phyloP scores from a whole-genome alignment of 2,329 filamentous ascomycete species.

The Tolypocladium sp. region DNA sequence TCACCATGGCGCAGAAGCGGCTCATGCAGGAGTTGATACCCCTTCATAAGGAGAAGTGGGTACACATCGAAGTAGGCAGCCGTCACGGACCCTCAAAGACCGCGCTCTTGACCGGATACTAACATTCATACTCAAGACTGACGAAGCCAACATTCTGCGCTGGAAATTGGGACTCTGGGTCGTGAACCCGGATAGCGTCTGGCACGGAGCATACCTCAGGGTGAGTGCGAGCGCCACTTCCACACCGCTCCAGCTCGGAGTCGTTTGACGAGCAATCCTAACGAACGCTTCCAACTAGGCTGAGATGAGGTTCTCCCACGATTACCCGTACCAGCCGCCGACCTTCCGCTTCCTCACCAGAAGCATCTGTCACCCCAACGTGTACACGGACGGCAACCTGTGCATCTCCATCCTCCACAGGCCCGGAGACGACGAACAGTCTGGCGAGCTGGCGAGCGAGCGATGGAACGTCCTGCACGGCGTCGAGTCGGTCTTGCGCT shows the following conservation, averaged over 20 bases:
- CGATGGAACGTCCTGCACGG: conserved; percentile 92
- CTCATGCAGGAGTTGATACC: conserved; percentile 82
- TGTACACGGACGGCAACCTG: conserved; percentile 81
- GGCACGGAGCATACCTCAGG: conserved; percentile 88
- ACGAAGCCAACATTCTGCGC: conserved; percentile 73
- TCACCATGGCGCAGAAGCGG: conserved; percentile 53
- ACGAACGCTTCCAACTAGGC: conserved; percentile 35
- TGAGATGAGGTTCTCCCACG: conserved; percentile 75
- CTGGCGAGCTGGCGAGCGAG: conserved; percentile 81
- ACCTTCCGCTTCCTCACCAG: conserved; percentile 72
- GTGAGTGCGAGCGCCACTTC: conserved; percentile 21
- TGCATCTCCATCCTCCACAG: conserved; percentile 96
- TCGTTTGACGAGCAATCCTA: not conserved
- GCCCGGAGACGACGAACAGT: conserved; percentile 86
- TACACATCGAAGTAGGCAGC: conserved; percentile 67
- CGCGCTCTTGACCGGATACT: not conserved
- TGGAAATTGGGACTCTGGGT: conserved; percentile 89
- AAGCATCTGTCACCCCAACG: conserved; percentile 84
- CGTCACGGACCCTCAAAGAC: not conserved
- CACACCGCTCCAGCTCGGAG: not conserved
- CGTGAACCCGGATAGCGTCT: conserved; percentile 83
- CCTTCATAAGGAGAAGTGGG: conserved; percentile 85
- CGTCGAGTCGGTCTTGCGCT: conserved; percentile 89
- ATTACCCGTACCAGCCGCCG: conserved; percentile 85
- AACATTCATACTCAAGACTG: conserved; percentile 39